A percentile compares a stretch with the other conserved stretches of the same genome.
phyloP scores from a whole-genome alignment of 148 eudicot species.

The Chenopodium quinoa region DNA sequence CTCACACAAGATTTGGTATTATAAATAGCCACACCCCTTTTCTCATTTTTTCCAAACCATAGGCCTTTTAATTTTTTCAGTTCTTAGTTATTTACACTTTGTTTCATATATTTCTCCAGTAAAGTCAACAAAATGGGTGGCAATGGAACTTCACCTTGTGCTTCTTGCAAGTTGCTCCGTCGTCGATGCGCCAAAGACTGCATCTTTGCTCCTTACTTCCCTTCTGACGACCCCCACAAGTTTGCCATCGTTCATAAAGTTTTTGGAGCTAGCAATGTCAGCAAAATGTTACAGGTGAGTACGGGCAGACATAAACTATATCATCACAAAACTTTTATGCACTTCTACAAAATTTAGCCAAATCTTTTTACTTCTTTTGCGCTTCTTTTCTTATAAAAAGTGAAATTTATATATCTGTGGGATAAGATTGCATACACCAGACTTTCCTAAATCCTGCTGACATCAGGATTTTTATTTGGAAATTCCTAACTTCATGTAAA shows the following conservation, averaged over 20 bases:
- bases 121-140: conserved; percentile 46
- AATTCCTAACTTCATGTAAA: background rate
- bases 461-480: background rate
- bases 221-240: conserved; percentile 82
- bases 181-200: conserved; percentile 92
- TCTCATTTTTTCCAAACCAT: conserved; percentile 19
- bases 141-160: conserved; percentile 81
- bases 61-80: conserved; percentile 1
- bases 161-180: conserved; percentile 88
- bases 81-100: background rate
- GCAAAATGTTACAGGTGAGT: conserved; percentile 91
- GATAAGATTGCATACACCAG: background rate
- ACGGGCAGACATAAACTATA: background rate
- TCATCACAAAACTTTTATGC: background rate
- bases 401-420: background rate
- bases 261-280: conserved; percentile 93
- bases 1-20: conserved; percentile 24
- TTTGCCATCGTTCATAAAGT: conserved; percentile 94
- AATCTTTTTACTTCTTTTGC: too few relatives aligned
- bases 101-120: conserved; percentile 8
- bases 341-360: background rate
- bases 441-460: background rate
- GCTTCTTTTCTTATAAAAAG: background rate
- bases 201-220: conserved; percentile 90
- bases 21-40: conserved; percentile 37